Percentiles rank a stretch among this genome's conserved stretches.
These are phyloP conservation scores for Globisporangium cederbergense DNA, from an alignment of 352 stramenopile species.

Conservation along the genomic window DNA sequence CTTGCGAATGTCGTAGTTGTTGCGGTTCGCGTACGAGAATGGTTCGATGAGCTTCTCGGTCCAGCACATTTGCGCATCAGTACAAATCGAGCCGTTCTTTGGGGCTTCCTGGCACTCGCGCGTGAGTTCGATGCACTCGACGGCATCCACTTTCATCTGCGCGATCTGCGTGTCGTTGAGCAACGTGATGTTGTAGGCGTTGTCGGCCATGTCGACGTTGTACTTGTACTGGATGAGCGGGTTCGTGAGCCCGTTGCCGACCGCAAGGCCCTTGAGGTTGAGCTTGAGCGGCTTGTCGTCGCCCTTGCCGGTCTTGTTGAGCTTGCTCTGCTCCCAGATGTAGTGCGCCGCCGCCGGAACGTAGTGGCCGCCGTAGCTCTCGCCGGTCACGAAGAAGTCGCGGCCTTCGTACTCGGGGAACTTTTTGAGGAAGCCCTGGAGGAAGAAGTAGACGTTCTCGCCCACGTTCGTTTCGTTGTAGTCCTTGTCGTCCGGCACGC, in stretches of 20 bases:
- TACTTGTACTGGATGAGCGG: slow-evolving; percentile 41
- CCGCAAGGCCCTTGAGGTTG: slow-evolving; percentile 45
- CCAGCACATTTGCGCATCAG: slow-evolving; percentile 37
- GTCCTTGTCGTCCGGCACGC: slow-evolving; percentile 24
- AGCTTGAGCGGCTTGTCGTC: slow-evolving; percentile 13
- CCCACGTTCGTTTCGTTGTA: slow-evolving; percentile 26
- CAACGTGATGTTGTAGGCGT: slow-evolving; percentile 50
- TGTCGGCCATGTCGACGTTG: slow-evolving; percentile 52
- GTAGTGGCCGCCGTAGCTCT: slow-evolving; percentile 33
- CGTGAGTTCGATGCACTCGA: slow-evolving; percentile 39
- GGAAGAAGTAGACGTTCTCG: slow-evolving; percentile 43
- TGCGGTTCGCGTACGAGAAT: slow-evolving; percentile 32
- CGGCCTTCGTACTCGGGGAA: slow-evolving; percentile 41
- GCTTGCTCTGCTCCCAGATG: slow-evolving; percentile 41
- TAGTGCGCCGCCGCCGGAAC: slow-evolving; percentile 50
- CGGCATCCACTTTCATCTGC: slow-evolving; percentile 35
- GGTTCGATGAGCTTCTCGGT: slow-evolving; percentile 36
- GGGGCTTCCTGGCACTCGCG: slow-evolving; percentile 22
- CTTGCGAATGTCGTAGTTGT: slow-evolving; percentile 61
- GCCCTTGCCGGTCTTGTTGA: background rate
- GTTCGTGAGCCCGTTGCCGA: slow-evolving; percentile 55
- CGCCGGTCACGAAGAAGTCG: slow-evolving; percentile 43
- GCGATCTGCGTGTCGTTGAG: slow-evolving; percentile 22
- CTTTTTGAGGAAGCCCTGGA: slow-evolving; percentile 41
- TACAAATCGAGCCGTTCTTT: slow-evolving; percentile 24